Percentiles rank a stretch among this genome's conserved stretches.
Evolutionary conservation across 768 basidiomycete species (phyloP).

Genomic region (Psilocybe tampanensis): DNA sequence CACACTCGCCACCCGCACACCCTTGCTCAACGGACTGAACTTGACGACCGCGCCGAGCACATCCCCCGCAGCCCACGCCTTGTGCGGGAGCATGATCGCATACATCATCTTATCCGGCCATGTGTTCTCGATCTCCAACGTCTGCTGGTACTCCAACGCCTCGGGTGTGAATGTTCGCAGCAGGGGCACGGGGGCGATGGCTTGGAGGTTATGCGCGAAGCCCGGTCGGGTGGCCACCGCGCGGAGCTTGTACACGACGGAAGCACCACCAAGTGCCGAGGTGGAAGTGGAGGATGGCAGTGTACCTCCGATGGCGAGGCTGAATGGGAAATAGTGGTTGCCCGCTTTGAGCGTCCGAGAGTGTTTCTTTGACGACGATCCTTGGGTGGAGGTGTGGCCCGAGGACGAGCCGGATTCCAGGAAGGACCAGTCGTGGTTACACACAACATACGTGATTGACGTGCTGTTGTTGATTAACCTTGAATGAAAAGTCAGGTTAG

Average conservation of each 20-base stretch:
- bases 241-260: constrained; percentile 86
- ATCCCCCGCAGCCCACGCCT: constrained; percentile 94
- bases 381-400: not conserved
- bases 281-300: constrained; percentile 80
- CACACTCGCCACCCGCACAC: constrained; percentile 70
- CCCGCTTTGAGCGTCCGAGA: constrained; percentile 95
- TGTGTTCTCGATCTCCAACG: constrained; percentile 93
- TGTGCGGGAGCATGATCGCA: constrained; percentile 90
- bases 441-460: constrained; percentile 60
- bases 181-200: constrained; percentile 62
- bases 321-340: constrained; percentile 90
- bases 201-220: constrained; percentile 54
- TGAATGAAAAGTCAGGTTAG: not conserved
- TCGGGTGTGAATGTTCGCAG: constrained; percentile 76
- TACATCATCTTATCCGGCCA: constrained; percentile 99
- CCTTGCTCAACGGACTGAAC: constrained; percentile 86
- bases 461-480: constrained; percentile 48
- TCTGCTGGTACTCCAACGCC: constrained; percentile 94
- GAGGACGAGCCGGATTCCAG: constrained; percentile 63
- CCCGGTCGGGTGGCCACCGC: constrained; percentile 82
- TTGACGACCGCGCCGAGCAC: constrained; percentile 80
- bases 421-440: constrained; percentile 91
- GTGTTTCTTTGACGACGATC: constrained; percentile 51
- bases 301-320: constrained; percentile 80
- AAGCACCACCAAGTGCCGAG: constrained; percentile 54